Conservation (phyloP, 345 rosid species). For the Lepidium africanum region DNA sequence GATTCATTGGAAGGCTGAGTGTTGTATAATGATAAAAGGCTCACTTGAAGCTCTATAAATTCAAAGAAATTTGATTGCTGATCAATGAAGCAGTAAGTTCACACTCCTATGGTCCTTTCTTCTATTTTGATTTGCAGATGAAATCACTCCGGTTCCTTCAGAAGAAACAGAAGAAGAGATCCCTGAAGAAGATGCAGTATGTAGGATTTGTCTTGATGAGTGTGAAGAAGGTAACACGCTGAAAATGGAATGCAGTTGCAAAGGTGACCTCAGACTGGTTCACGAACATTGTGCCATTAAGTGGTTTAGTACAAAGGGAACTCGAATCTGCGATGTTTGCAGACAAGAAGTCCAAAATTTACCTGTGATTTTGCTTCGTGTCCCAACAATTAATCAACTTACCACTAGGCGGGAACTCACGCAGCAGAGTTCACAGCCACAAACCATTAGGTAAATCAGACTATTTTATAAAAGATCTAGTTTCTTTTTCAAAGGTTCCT, state of each 20-base stretch:
- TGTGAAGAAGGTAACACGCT: conserved; percentile 86
- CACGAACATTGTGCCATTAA: conserved; percentile 83
- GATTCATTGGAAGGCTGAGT: background rate
- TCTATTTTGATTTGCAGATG: conserved; percentile 40
- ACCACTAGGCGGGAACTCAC: conserved; percentile 39
- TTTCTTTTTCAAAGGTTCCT: background rate
- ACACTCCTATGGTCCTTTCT: background rate
- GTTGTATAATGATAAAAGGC: background rate
- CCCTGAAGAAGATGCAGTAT: conserved; percentile 93
- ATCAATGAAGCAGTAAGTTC: background rate
- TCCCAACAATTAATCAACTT: conserved; percentile 41
- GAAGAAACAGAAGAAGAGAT: conserved; percentile 81
- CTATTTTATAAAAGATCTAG: background rate
- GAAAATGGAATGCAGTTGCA: conserved; percentile 98
- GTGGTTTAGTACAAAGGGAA: conserved; percentile 87
- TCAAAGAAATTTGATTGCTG: background rate
- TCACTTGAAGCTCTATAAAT: background rate
- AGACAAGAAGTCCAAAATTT: conserved; percentile 77
- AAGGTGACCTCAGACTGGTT: conserved; percentile 80
- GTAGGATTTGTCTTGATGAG: conserved; percentile 81
- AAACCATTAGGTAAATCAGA: conserved; percentile 45
- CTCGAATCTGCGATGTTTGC: conserved; percentile 84
- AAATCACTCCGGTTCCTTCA: conserved; percentile 41
- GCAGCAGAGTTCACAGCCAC: conserved; percentile 41
- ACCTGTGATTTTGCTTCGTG: conserved; percentile 78